Evolutionary conservation across 1,284 basidiomycete species (phyloP), one percentile per base, ranked within the genome.

Genomic region (Papiliotrema terrestris): DNA sequence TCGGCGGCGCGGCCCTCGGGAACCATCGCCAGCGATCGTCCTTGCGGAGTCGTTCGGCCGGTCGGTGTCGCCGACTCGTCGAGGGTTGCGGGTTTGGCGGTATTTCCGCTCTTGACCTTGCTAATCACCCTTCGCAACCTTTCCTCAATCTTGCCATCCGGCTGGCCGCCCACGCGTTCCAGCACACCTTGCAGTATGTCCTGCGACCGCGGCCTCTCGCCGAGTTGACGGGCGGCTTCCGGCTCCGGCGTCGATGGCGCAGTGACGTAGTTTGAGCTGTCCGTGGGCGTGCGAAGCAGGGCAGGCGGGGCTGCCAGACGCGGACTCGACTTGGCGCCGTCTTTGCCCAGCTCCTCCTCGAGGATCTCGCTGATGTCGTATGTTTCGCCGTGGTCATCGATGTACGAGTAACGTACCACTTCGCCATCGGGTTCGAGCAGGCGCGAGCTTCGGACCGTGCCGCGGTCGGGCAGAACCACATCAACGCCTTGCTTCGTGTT

Each of bases 321-420:
- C 51, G 45, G 55, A 20, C 45, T 51, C 22, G 45, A 32, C 38
- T 56, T 52, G n/a, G 53, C 45, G 14, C 56, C 57, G 37, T 77
- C 78, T 50, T 81, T 82, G 15, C 83, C 80, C 81, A 86, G 86
- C 65, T 93, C 94, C 68, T 89, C 85, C 70, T 94, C 90, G 37
- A 96, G 83, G 55, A 96, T 88, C 58, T 92, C 86, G 66, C 89
- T 93, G 69, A 97, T 91, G 72, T 97, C 94, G 64, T 86, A 87
- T 2, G 87, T 87, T 74, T 89, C 88, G 9, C 91, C 91, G 58
- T 88, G 88, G 1, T 84, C 82, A 59, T 91, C 86, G 42, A 96
- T 86, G 68, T 92, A 96, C 26, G 91, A 95, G 71, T 97, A 97
- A 1, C 92, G 84, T 79, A 91, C 86, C 51, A 80, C 81, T 63